phyloP scores from a whole-genome alignment of 768 basidiomycete genomes.

The Lactarius akahatsu region DNA sequence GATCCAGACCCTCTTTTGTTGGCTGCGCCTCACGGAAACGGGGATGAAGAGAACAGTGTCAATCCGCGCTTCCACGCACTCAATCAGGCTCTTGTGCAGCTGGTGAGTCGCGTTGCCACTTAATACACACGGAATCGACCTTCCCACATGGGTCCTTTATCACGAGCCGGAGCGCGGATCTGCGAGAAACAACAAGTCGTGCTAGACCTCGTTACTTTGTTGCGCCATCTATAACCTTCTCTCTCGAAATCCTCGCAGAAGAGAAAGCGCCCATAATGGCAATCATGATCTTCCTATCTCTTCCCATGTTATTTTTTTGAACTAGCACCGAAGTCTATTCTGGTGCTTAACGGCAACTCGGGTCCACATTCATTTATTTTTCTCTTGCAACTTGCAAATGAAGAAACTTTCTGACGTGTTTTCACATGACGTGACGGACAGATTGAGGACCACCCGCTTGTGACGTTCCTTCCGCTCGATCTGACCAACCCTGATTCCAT shows the following conservation, averaged over 20 bases:
- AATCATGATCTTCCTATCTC: slow-evolving; percentile 10
- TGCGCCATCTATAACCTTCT: slow-evolving; percentile 11
- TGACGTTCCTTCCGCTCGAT: slow-evolving; percentile 94
- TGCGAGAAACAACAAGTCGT: slow-evolving; percentile 16
- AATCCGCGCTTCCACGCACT: slow-evolving; percentile 90
- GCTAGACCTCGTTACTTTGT: slow-evolving; percentile 22
- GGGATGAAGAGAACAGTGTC: slow-evolving; percentile 48
- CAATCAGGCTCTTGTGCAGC: slow-evolving; percentile 91
- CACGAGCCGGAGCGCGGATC: slow-evolving; percentile 18
- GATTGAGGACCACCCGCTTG: slow-evolving; percentile 99
- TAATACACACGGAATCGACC: slow-evolving; percentile 14
- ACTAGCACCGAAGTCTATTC: slow-evolving; percentile 14
- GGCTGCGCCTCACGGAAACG: slow-evolving; percentile 55
- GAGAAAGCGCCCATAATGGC: slow-evolving; percentile 1
- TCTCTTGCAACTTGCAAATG: slow-evolving; percentile 3
- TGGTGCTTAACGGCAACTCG: slow-evolving; percentile 17
- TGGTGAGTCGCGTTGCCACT: slow-evolving; percentile 54
- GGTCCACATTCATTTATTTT: slow-evolving; percentile 6
- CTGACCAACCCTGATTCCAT: slow-evolving; percentile 87
- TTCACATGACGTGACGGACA: slow-evolving; percentile 37
- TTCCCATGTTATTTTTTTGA: slow-evolving; percentile 7
- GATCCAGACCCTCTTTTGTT: slow-evolving; percentile 94
- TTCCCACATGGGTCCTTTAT: slow-evolving; percentile 5
- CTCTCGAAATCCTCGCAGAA: slow-evolving; percentile 21
- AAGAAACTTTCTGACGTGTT: slow-evolving; percentile 19